Evolutionary conservation across 139 green algal species (phyloP).

Genomic region (Auxenochlorella pyrenoidosa): DNA sequence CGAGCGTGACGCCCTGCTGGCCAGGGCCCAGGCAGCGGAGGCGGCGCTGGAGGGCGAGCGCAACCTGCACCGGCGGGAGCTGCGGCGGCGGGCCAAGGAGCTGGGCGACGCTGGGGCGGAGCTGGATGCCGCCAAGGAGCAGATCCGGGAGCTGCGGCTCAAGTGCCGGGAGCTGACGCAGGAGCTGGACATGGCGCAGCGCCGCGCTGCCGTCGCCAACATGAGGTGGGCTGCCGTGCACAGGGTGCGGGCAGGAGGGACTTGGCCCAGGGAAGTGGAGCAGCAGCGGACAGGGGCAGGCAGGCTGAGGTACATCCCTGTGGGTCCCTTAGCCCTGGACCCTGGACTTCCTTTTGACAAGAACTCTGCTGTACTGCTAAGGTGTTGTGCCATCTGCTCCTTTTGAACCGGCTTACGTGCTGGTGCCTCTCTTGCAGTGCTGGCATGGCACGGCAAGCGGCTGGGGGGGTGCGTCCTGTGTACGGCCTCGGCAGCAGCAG

Average conservation of each 20-base stretch:
- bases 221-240: conserved; percentile 29
- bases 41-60: conserved; percentile 73
- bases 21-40: conserved; percentile 60
- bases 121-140: conserved; percentile 56
- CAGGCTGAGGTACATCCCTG: too few species aligned
- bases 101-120: conserved; percentile 25
- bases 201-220: conserved; percentile 22
- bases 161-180: conserved; percentile 60
- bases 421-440: not conserved
- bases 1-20: conserved; percentile 73
- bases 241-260: not conserved
- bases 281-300: too few species aligned
- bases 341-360: too few species aligned
- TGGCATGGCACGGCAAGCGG: not conserved
- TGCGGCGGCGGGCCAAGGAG: conserved; percentile 69
- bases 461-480: too few species aligned
- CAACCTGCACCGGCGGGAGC: conserved; percentile 69
- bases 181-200: conserved; percentile 59
- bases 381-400: too few species aligned
- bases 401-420: not conserved
- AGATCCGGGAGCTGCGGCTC: conserved; percentile 58
- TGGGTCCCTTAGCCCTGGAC: too few species aligned
- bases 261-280: not conserved
- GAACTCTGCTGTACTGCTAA: too few species aligned
- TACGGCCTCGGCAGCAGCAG: not conserved